Conservation (phyloP, 257 asterid genomes). For the Ballota nigra region DNA sequence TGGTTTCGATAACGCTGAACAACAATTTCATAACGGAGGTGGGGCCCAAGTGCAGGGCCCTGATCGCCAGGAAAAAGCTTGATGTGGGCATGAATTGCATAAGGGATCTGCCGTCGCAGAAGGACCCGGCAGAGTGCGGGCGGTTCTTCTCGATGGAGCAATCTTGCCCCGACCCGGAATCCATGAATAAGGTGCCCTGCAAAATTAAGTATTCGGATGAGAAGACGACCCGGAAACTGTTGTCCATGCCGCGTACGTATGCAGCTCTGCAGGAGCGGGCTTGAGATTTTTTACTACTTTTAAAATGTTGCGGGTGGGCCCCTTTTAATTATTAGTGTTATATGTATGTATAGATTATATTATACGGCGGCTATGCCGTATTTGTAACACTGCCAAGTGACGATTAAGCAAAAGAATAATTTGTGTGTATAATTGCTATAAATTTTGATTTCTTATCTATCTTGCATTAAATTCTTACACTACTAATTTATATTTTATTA, state of each 20-base stretch:
- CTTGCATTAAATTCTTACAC: too few relatives aligned
- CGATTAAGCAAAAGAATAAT: neutral
- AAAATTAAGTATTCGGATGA: neutral
- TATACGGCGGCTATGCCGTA: neutral
- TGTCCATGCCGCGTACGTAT: conserved; percentile 30
- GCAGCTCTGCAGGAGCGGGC: conserved; percentile 16
- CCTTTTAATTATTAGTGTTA: too few relatives aligned
- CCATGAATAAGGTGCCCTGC: conserved; percentile 39
- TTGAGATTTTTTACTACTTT: neutral
- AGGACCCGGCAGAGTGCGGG: conserved; percentile 33
- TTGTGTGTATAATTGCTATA: neutral
- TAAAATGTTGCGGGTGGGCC: neutral
- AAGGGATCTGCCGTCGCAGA: conserved; percentile 50
- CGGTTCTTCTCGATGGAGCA: conserved; percentile 34
- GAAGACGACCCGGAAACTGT: conserved; percentile 18
- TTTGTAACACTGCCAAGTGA: neutral
- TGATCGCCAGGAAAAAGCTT: conserved; percentile 39
- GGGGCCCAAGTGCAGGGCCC: conserved; percentile 56
- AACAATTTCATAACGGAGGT: conserved; percentile 56
- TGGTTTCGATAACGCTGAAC: conserved; percentile 32
- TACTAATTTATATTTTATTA: too few relatives aligned
- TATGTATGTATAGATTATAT: neutral
- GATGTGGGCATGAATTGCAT: conserved; percentile 57
- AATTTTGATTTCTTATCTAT: too few relatives aligned
- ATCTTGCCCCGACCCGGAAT: conserved; percentile 38